Evolutionary conservation across 2,329 filamentous ascomycete genomes (phyloP), one percentile per base, ranked within the genome.

Genomic region (Alternaria tenuissima): DNA sequence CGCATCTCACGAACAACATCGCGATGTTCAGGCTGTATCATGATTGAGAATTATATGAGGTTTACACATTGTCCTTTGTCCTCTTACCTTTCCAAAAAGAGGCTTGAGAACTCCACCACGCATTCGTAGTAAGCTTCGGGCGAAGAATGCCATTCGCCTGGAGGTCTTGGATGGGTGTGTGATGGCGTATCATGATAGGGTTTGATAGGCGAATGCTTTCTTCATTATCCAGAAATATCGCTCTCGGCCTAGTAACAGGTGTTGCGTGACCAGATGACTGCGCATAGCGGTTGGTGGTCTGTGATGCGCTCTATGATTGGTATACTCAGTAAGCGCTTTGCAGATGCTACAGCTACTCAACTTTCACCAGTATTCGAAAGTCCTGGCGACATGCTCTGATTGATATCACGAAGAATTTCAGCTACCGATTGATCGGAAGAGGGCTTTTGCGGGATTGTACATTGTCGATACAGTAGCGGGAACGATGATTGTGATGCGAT

Each of bases 101-200:
- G 24, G 34, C 24, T 52, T 39, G 20, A 39, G 8, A 18, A 28
- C 22, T 20, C 2, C 8, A 7, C 32, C 22, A 22, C 36, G 22
- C 20, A 2, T 8, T 14, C 34, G 1, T 22, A 39, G 42, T 46
- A 32, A 57, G 30, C 22, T 30, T 39, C 18, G 5, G n/a, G 24
- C 3, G 7, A 30, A 32, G 24, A 18, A 36, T 26, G 9, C 41
- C 20, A 49, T 62, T 59, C 14, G 44, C 28, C 4, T 20, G 16
- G 11, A 39, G 22, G 14, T 22, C 18, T 14, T 52, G 32, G 46
- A 20, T 57, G 55, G 62, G 63, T 61, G 63, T 57, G 43, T 16
- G 55, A 53, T 18, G 20, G 16, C 7, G 32, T 42, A 16, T 41
- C 20, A 24, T 60, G 53, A 66, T 66, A 60, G 57, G 59, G 18